Evolutionary conservation across 164 flowering plant genomes (phyloP).

Genomic region (Macadamia integrifolia): DNA sequence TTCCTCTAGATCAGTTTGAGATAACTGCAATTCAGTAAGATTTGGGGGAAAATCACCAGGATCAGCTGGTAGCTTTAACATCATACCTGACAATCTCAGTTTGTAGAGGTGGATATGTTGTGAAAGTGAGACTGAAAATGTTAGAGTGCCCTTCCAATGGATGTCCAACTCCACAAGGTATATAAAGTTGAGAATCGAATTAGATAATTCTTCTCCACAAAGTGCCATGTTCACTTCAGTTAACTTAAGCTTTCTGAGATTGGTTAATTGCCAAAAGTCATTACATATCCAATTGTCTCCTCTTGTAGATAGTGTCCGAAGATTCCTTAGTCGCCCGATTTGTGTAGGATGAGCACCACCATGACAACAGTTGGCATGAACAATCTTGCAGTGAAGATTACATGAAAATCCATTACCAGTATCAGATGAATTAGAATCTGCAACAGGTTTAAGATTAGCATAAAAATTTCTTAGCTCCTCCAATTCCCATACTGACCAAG

Average conservation of each 20-base stretch:
- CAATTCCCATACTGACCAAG: neutral
- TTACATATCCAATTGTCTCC: neutral
- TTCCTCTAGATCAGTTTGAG: too few species aligned
- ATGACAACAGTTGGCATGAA: too few species aligned
- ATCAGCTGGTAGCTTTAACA: neutral
- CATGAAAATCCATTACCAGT: too few species aligned
- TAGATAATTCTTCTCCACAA: neutral
- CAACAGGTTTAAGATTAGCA: too few species aligned
- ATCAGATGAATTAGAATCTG: too few species aligned
- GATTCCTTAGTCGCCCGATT: neutral
- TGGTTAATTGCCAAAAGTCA: neutral
- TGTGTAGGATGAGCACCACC: neutral
- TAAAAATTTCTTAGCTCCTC: slow-evolving; percentile 5
- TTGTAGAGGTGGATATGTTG: neutral
- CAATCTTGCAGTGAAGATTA: too few species aligned
- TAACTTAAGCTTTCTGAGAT: neutral
- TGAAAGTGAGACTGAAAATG: too few species aligned
- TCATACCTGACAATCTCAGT: neutral
- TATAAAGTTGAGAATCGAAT: too few species aligned
- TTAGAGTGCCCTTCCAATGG: too few species aligned
- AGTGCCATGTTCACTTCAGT: neutral
- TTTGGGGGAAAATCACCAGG: neutral
- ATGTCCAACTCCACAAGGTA: neutral
- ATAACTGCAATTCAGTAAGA: neutral
- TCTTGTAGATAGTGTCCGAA: neutral